Conservation (phyloP, 1,284 basidiomycete species). For the Pseudozyma tsukubaensis region DNA sequence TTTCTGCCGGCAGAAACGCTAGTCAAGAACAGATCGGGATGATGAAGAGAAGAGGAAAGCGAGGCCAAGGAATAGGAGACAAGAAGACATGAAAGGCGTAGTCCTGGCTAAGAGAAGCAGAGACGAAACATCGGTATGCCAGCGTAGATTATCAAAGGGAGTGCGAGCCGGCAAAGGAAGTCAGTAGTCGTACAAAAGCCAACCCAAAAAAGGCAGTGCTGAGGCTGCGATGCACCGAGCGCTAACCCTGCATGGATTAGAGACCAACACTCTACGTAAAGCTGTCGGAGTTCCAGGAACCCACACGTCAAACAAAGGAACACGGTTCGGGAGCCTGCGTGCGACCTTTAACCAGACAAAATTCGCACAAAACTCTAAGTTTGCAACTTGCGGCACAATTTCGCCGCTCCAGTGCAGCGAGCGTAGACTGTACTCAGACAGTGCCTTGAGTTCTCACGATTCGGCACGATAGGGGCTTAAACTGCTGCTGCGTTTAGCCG, state of each 20-base stretch:
- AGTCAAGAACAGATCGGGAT: neutral
- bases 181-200: no score
- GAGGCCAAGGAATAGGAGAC: neutral
- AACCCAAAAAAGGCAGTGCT: neutral
- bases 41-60: neutral
- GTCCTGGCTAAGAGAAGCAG: no score
- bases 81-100: neutral
- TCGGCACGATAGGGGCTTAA: conserved; percentile 4
- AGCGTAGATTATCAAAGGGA: no score
- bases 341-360: neutral
- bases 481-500: neutral
- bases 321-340: conserved; percentile 11
- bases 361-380: neutral
- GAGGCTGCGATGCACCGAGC: neutral
- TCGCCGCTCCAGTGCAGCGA: no score
- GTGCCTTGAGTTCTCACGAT: neutral
- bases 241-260: neutral
- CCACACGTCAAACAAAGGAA: neutral
- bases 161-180: no score
- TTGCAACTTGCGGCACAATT: no score
- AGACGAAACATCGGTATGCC: no score
- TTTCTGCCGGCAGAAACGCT: conserved; percentile 8
- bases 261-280: conserved; percentile 10
- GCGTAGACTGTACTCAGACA: no score
- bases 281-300: conserved; percentile 26